These are phyloP conservation scores for Thermothelomyces thermophilus DNA, from an alignment of 2,329 filamentous ascomycete genomes.

Conservation along the genomic window DNA sequence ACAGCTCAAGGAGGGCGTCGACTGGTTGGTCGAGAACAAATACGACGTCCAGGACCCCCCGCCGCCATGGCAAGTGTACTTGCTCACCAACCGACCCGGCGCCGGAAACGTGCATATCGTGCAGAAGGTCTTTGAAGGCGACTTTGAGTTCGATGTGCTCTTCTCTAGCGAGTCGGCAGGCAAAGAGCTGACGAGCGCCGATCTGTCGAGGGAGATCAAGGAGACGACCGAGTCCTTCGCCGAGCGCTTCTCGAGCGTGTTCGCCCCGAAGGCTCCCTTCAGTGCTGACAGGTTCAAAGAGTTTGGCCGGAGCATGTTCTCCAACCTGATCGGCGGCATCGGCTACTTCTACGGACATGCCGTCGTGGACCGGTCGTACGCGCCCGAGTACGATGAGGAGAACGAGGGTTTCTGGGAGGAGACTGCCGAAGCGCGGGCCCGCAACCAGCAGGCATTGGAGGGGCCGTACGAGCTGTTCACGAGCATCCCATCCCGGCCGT, in stretches of 20 bases:
- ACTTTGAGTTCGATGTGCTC: constrained; percentile 89
- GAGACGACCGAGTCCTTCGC: constrained; percentile 62
- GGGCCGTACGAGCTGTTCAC: constrained; percentile 87
- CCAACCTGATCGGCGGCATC: constrained; percentile 87
- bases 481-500: constrained; percentile 83
- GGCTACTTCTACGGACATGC: constrained; percentile 91
- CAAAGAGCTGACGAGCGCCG: constrained; percentile 49
- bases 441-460: constrained; percentile 62
- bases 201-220: constrained; percentile 64
- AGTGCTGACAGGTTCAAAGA: constrained; percentile 61
- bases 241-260: constrained; percentile 65
- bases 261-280: constrained; percentile 72
- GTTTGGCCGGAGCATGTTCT: constrained; percentile 87
- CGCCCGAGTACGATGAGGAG: constrained; percentile 90
- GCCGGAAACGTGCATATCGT: constrained; percentile 78
- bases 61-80: constrained; percentile 80
- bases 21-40: constrained; percentile 40
- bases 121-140: constrained; percentile 84
- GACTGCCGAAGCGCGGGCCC: constrained; percentile 68
- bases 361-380: constrained; percentile 82
- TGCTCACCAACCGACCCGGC: constrained; percentile 61
- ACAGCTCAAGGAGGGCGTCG: constrained; percentile 46
- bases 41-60: constrained; percentile 57
- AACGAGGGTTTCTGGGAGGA: constrained; percentile 95
- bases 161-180: constrained; percentile 72